Evolutionary conservation across 192 early-diverging fungal species (phyloP).

Genomic region (Backusella tuberculispora): DNA sequence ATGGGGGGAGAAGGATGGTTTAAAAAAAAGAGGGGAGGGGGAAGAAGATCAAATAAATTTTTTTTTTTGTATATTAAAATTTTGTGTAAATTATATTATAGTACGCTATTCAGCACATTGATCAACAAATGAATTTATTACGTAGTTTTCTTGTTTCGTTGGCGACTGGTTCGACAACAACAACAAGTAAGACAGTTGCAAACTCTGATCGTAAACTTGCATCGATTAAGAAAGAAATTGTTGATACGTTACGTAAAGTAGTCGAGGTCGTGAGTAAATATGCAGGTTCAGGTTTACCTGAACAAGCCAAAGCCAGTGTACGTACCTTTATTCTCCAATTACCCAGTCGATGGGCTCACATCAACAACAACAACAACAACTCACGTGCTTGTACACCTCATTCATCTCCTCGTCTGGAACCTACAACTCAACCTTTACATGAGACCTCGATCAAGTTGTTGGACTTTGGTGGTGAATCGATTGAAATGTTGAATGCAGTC

Average conservation of each 20-base stretch:
- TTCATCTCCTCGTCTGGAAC: constrained; percentile 29
- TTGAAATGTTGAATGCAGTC: constrained; percentile 70
- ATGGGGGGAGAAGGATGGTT: background rate
- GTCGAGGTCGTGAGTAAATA: constrained; percentile 87
- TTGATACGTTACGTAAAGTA: constrained; percentile 83
- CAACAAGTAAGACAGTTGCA: constrained; percentile 23
- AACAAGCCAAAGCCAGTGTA: constrained; percentile 76
- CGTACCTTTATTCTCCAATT: constrained; percentile 81
- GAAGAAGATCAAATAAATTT: background rate
- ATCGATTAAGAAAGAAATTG: constrained; percentile 77
- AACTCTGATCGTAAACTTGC: constrained; percentile 49
- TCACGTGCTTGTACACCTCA: constrained; percentile 18
- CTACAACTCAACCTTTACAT: constrained; percentile 23
- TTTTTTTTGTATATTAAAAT: background rate
- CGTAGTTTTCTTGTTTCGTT: constrained; percentile 59
- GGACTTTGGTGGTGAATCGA: constrained; percentile 71
- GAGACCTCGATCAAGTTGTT: constrained; percentile 51
- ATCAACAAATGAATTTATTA: constrained; percentile 65
- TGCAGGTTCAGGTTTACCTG: constrained; percentile 82
- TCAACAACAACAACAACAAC: constrained; percentile 40
- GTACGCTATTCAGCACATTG: constrained; percentile 78
- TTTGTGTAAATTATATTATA: constrained; percentile 14
- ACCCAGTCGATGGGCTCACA: constrained; percentile 73
- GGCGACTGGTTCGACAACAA: constrained; percentile 26
- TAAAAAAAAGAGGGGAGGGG: background rate